Conservation (phyloP, 2,329 filamentous ascomycete genomes). For the Fusarium floridanum region DNA sequence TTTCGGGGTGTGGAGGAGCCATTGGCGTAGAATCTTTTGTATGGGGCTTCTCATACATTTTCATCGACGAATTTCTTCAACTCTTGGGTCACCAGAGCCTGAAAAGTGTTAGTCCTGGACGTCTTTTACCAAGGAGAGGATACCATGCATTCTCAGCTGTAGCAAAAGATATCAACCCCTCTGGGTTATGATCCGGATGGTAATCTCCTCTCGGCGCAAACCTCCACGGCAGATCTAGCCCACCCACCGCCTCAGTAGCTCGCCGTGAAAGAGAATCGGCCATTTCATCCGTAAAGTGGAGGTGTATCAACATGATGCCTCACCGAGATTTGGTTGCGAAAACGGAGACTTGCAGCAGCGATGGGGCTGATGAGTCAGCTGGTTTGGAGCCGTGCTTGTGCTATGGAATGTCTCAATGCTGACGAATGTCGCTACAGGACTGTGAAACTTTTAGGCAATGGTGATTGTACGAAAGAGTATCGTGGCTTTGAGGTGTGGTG, state of each 20-base stretch:
- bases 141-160: slow-evolving; percentile 60
- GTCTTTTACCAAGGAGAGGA: background rate
- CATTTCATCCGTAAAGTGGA: slow-evolving; percentile 22
- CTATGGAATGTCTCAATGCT: background rate
- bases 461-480: background rate
- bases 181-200: slow-evolving; percentile 53
- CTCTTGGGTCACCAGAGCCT: slow-evolving; percentile 57
- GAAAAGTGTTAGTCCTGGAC: background rate
- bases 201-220: slow-evolving; percentile 53
- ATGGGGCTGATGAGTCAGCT: slow-evolving; percentile 37
- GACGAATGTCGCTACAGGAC: background rate
- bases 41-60: slow-evolving; percentile 44
- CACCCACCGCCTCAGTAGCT: slow-evolving; percentile 40
- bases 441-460: background rate
- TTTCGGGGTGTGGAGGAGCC: background rate
- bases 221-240: slow-evolving; percentile 49
- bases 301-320: slow-evolving; percentile 25
- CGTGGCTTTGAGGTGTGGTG: background rate
- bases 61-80: slow-evolving; percentile 46
- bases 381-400: background rate
- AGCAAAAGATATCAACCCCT: slow-evolving; percentile 61
- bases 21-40: background rate
- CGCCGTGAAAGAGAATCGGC: slow-evolving; percentile 39
- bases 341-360: slow-evolving; percentile 2
- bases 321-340: background rate